Base-by-base conservation (phyloP, 2,329 filamentous ascomycete species). In the Penicillium sp. region DNA sequence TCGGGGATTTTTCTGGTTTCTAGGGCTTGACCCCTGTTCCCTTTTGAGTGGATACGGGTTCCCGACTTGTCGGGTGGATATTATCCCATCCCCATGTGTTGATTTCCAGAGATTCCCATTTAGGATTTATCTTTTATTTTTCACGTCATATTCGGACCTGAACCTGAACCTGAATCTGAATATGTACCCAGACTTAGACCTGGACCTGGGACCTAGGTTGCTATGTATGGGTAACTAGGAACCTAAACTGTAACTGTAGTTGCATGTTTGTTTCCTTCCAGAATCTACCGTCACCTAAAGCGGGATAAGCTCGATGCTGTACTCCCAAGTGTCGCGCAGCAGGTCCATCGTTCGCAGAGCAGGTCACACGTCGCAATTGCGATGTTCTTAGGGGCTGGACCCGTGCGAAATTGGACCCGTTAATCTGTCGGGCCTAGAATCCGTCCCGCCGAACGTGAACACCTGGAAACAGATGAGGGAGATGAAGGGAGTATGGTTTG, bases 1-100 rank as follows among this genome's bases (percentile, higher is more conserved):
- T 55, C 62, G 44, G 63, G 56, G 47, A 55, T 58, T 54, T 65
- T 63, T 43, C 56, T 61, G 22, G 54, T 56, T 10, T 50, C 47
- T 43, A 36, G 50, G 7, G 37, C 37, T 40, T 45, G 42, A 36
- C 36, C 49, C 40, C 54, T 50, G 16, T 50, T 56, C 40, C 50
- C 36, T 54, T 18, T 43, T 11, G 29, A 31, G 56, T 52, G 58
- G 55, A 55, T 51, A 40, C 50, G 43, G 44, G 51, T 54, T 55
- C 51, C 50, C 38, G 47, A 51, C 34, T 43, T 44, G 43, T 38
- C 28, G 37, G 44, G 32, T 34, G 23, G 24, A 20, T 34, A 18
- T 35, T n/a, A 5, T 8, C 37, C 34, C 26, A 5, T 8, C 37
- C 34, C 26, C 36, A 45, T 45, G 42, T 45, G 42, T 45, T 18